Evolutionary conservation across 108 stramenopile genomes (phyloP), one percentile per base, ranked within the genome.

Genomic region (Craspedostauros australis): DNA sequence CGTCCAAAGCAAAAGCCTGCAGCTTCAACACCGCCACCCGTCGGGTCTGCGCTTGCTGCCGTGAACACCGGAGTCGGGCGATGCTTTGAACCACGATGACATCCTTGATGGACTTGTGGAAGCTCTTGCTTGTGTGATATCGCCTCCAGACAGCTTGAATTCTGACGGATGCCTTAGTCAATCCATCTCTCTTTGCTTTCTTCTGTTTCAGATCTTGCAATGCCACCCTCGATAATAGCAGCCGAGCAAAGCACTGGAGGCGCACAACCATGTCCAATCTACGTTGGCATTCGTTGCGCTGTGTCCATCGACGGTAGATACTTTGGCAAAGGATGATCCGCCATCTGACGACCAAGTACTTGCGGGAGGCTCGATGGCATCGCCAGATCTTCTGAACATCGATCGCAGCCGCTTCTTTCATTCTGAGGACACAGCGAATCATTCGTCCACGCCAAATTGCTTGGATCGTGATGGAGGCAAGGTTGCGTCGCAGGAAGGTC

Each of bases 81-180:
- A 21, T 24, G 15, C 54, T 41, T 29, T 76, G 75, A 18, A 57
- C 60, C 15, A 46, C 49, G 8, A 75, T 50, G 29, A 85, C 63
- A 48, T 85, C 77, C 38, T 75, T 18, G 16, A 76, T 32, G 22
- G 55, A 56, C 9, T 72, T 46, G 12, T 53, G 57, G 43, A 72
- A 81, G 23, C 44, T 54, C 7, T 63, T 40, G 24, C 54, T 40
- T 23, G 52, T 62, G 5, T 33, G 24, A 46, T 60, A 74, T 20
- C 66, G 27, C 11, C 77, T 47, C 73, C 76, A 87, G 16, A 24
- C 30, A 11, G 50, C 42, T 48, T 87, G 85, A 24, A 84, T 62
- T 4, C 21, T 39, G 26, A 46, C 37, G 6, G 70, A n/a, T n/a
- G n/a, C n/a, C n/a, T n/a, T n/a, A n/a, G n/a, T n/a, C n/a, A n/a